These are phyloP conservation scores for Diutina rugosa DNA, from an alignment of 1,139 yeast genomes.

Conservation along the genomic window DNA sequence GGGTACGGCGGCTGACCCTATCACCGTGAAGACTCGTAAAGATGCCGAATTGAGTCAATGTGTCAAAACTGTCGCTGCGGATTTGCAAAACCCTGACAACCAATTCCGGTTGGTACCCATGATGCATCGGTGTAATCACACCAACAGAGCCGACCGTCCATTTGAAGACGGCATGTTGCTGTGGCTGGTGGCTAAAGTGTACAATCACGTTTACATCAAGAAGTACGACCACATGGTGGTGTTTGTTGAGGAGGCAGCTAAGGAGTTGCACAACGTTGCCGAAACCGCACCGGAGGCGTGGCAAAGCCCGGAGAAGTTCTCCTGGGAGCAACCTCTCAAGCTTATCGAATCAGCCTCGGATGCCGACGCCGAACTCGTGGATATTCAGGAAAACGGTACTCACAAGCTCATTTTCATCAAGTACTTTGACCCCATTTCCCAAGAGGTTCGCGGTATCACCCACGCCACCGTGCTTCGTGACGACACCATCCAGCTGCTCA, in stretches of 20 bases:
- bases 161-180: constrained; percentile 24
- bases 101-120: constrained; percentile 53
- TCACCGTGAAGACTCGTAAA: constrained; percentile 41
- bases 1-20: constrained; percentile 21
- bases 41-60: constrained; percentile 41
- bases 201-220: constrained; percentile 24
- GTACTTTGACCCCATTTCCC: constrained; percentile 46
- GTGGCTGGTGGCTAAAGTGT: constrained; percentile 22
- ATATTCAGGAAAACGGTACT: not conserved
- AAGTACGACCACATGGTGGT: constrained; percentile 34
- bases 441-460: constrained; percentile 48
- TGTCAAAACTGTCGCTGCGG: constrained; percentile 34
- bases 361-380: not conserved
- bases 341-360: constrained; percentile 5
- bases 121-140: constrained; percentile 60
- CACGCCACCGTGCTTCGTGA: constrained; percentile 46
- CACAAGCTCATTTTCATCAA: constrained; percentile 52
- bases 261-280: constrained; percentile 18
- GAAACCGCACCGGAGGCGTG: constrained; percentile 1
- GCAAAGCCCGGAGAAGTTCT: constrained; percentile 13
- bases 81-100: constrained; percentile 17
- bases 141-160: constrained; percentile 51
- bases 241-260: constrained; percentile 30
- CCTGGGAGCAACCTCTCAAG: constrained; percentile 8
- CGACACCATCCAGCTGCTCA: constrained; percentile 30